Evolutionary conservation across 106 monocot genomes (phyloP).

Genomic region (Phalaenopsis aphrodite): DNA sequence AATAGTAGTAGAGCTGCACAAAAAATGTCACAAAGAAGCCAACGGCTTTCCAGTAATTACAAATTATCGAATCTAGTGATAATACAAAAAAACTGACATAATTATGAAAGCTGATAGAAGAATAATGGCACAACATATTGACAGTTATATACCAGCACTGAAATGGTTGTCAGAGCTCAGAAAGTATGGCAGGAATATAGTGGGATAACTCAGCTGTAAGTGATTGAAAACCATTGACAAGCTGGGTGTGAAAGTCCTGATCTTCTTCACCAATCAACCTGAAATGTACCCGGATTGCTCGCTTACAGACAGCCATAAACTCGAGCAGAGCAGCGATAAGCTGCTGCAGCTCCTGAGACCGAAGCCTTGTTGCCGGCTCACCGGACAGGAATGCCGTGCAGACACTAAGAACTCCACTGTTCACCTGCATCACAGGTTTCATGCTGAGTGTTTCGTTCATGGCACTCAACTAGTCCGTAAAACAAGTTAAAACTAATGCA

Average conservation of each 20-base stretch:
- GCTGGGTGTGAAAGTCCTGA: conserved; percentile 98
- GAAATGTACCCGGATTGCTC: conserved; percentile 94
- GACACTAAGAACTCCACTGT: conserved; percentile 92
- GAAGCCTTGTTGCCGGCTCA: conserved; percentile 92
- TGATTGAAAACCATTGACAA: conserved; percentile 97
- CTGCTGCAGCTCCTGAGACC: conserved; percentile 97
- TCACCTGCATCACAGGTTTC: conserved; percentile 54
- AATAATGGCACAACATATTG: conserved; percentile 1
- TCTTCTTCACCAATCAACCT: conserved; percentile 97
- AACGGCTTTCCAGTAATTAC: too few relatives aligned
- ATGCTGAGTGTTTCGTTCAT: neutral
- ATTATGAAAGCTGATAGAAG: neutral
- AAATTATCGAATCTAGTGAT: too few relatives aligned
- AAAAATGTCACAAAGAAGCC: too few relatives aligned
- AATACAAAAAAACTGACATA: neutral
- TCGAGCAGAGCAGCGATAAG: conserved; percentile 95
- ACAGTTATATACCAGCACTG: conserved; percentile 7
- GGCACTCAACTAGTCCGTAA: neutral
- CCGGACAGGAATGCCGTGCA: conserved; percentile 97
- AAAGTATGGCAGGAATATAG: conserved; percentile 97
- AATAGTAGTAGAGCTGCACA: too few relatives aligned
- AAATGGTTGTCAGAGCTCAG: conserved; percentile 50
- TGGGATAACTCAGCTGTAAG: conserved; percentile 98
- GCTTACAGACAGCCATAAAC: conserved; percentile 99
- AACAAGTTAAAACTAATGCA: neutral